phyloP scores from a whole-genome alignment of 2,329 filamentous ascomycete genomes.

The Fusarium nygamai region DNA sequence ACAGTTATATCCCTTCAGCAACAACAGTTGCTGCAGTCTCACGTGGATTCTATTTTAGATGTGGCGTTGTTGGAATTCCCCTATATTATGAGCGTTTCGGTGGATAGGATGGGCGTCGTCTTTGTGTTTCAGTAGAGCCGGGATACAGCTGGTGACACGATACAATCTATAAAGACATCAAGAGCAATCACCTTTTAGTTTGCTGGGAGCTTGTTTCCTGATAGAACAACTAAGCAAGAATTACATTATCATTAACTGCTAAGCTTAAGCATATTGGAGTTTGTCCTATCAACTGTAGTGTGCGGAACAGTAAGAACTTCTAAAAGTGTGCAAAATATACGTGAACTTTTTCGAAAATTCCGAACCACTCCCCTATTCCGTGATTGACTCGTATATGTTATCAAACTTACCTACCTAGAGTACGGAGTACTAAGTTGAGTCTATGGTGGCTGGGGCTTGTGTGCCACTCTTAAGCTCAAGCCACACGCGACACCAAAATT shows the following conservation, averaged over 20 bases:
- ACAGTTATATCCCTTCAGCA: constrained; percentile 91
- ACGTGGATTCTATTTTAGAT: constrained; percentile 88
- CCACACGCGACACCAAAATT: constrained; percentile 44
- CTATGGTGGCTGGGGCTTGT: constrained; percentile 18
- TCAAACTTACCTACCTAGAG: background rate
- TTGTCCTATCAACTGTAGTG: background rate
- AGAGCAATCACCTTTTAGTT: constrained; percentile 25
- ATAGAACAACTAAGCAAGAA: constrained; percentile 8
- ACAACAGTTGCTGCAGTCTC: constrained; percentile 83
- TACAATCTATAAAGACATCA: constrained; percentile 7
- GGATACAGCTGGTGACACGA: background rate
- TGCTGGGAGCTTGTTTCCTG: background rate
- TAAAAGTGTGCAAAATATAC: background rate
- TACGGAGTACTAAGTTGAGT: background rate
- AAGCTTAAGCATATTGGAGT: background rate
- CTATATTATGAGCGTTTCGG: constrained; percentile 92
- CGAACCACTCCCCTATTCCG: background rate
- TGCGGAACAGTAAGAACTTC: background rate
- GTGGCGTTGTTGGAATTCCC: constrained; percentile 88
- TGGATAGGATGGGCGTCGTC: constrained; percentile 87
- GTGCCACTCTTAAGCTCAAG: constrained; percentile 31
- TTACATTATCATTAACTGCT: background rate
- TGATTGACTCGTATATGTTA: background rate
- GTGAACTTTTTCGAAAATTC: background rate
- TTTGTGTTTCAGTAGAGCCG: constrained; percentile 75